Conservation (phyloP, 202 grass and related monocot species). For the Cymbopogon flexuosus region DNA sequence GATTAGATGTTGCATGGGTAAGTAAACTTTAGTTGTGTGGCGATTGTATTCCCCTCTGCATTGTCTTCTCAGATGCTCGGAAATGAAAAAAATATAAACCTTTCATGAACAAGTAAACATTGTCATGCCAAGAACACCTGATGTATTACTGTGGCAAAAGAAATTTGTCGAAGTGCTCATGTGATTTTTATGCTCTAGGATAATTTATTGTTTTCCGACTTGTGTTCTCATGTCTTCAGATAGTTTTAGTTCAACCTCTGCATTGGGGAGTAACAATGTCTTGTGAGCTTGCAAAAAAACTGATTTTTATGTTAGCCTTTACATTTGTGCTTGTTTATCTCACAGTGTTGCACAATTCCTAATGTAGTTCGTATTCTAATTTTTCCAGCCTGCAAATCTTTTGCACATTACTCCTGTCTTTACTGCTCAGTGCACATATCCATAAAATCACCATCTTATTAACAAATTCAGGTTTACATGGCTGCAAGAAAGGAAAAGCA, state of each 20-base stretch:
- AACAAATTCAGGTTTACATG: constrained; percentile 32
- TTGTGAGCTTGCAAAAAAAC: background rate
- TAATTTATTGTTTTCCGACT: background rate
- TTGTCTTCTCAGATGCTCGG: background rate
- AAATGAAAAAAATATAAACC: background rate
- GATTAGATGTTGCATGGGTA: background rate
- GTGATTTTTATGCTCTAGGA: background rate
- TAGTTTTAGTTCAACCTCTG: background rate
- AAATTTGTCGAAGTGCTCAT: background rate
- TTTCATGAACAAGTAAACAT: background rate
- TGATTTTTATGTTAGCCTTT: background rate
- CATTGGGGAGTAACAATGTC: background rate
- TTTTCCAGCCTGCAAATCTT: background rate
- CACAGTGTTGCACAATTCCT: background rate
- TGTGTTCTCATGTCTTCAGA: background rate
- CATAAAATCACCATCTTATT: background rate
- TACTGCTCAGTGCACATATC: background rate
- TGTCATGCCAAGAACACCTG: background rate
- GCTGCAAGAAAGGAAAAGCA: constrained; percentile 47
- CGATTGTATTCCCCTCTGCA: background rate
- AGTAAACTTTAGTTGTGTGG: background rate
- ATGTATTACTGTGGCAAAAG: background rate
- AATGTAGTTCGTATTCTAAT: background rate
- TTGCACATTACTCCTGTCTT: background rate
- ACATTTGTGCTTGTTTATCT: constrained; percentile 18